Percentiles rank a stretch among this genome's conserved stretches.
These are phyloP conservation scores for Neurospora tetrasperma DNA, from an alignment of 495 filamentous ascomycete genomes.

Conservation along the genomic window DNA sequence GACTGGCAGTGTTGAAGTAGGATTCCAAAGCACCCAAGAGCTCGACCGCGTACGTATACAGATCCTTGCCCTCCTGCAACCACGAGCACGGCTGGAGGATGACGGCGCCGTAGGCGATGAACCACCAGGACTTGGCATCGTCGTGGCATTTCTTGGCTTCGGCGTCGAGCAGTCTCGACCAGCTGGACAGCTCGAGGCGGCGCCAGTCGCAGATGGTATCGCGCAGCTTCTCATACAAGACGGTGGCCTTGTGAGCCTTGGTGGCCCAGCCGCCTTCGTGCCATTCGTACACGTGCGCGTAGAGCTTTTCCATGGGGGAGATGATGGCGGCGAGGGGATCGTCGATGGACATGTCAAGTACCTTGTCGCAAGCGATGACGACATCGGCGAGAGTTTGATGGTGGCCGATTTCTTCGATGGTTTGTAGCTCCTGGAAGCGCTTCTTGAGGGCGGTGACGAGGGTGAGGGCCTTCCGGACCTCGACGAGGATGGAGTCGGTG, in stretches of 20 bases:
- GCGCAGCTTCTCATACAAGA: conserved; percentile 65
- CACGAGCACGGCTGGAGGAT: conserved; percentile 61
- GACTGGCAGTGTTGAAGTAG: conserved; percentile 62
- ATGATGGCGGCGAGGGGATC: conserved; percentile 81
- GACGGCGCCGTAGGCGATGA: conserved; percentile 82
- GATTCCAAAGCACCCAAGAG: conserved; percentile 59
- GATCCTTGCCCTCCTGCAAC: conserved; percentile 42
- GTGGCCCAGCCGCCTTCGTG: conserved; percentile 72
- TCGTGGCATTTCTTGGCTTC: conserved; percentile 65
- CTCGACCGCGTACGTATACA: conserved; percentile 52
- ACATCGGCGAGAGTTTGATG: conserved; percentile 61
- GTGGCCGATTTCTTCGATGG: conserved; percentile 46
- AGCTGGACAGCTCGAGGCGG: conserved; percentile 79
- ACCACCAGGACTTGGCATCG: conserved; percentile 89
- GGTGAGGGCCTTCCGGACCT: conserved; percentile 58
- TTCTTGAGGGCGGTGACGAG: conserved; percentile 55
- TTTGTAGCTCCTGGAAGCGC: conserved; percentile 60
- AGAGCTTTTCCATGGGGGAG: conserved; percentile 72
- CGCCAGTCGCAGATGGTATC: conserved; percentile 74
- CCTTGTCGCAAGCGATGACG: conserved; percentile 56
- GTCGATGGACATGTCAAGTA: conserved; percentile 63
- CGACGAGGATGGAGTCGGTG: conserved; percentile 59
- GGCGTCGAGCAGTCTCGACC: conserved; percentile 80
- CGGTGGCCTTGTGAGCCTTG: conserved; percentile 56
- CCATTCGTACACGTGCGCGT: conserved; percentile 81